These are phyloP conservation scores for Boletus eberwhitei DNA, from an alignment of 768 basidiomycete genomes.

Conservation along the genomic window DNA sequence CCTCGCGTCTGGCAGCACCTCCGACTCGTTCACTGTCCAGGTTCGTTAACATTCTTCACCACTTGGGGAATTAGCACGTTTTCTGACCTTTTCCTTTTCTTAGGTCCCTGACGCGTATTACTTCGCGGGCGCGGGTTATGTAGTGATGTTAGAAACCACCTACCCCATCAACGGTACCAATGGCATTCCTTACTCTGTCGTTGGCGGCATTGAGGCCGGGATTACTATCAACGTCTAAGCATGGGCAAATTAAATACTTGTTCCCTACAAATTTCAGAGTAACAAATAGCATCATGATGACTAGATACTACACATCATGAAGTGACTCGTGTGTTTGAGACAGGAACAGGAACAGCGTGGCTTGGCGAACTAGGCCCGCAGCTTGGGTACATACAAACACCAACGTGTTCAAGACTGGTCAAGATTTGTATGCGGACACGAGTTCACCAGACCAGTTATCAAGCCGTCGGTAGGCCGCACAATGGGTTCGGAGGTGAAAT, in stretches of 20 bases:
- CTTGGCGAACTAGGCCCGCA: too few relatives aligned
- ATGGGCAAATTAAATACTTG: too few relatives aligned
- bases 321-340: not conserved
- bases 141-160: conserved; percentile 24
- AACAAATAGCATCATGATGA: not conserved
- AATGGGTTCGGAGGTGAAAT: not conserved
- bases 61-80: too few relatives aligned
- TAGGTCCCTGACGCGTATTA: conserved; percentile 28
- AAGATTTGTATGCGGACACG: too few relatives aligned
- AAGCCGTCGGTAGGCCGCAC: not conserved
- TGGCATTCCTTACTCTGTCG: conserved; percentile 21
- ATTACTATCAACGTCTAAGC: conserved; percentile 18
- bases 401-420: too few relatives aligned
- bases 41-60: conserved; percentile 4
- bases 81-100: conserved; percentile 2
- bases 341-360: not conserved
- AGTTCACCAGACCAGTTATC: too few relatives aligned
- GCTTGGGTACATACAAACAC: too few relatives aligned
- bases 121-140: conserved; percentile 18
- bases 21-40: conserved; percentile 16
- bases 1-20: conserved; percentile 3
- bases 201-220: conserved; percentile 16
- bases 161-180: conserved; percentile 19
- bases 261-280: too few relatives aligned
- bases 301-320: not conserved